Conservation (phyloP, 768 basidiomycete genomes). For the Asterophora lycoperdoides region DNA sequence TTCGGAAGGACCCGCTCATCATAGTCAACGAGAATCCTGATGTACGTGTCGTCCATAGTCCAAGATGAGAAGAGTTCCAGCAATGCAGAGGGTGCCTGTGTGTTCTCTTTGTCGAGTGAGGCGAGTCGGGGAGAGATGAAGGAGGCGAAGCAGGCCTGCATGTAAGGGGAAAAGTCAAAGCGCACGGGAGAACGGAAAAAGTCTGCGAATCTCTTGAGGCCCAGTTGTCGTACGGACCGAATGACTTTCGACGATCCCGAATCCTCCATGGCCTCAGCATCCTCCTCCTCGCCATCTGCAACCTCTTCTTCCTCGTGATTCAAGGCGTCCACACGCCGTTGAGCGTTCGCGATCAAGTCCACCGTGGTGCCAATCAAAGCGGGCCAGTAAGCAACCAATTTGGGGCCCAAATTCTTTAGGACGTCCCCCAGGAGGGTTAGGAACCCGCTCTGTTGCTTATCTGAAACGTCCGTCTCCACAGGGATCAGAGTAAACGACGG, state of each 20-base stretch:
- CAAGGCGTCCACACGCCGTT: constrained; percentile 43
- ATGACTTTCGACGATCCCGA: constrained; percentile 32
- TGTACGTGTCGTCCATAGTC: constrained; percentile 55
- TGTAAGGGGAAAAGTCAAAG: constrained; percentile 74
- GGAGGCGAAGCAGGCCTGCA: constrained; percentile 58
- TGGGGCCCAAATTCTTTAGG: constrained; percentile 74
- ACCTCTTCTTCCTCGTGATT: constrained; percentile 27
- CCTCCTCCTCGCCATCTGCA: constrained; percentile 29
- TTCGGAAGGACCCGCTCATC: constrained; percentile 68
- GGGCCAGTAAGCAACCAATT: constrained; percentile 68
- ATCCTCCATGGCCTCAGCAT: constrained; percentile 32
- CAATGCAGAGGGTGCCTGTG: constrained; percentile 84
- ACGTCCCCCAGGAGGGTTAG: constrained; percentile 82
- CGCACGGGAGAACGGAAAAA: constrained; percentile 74
- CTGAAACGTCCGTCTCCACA: constrained; percentile 31
- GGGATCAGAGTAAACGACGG: constrained; percentile 24
- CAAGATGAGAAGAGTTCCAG: constrained; percentile 83
- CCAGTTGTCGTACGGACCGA: constrained; percentile 75
- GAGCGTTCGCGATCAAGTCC: constrained; percentile 61
- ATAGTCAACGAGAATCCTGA: constrained; percentile 63
- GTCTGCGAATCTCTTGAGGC: constrained; percentile 80
- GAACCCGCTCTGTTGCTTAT: constrained; percentile 80
- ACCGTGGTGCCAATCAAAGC: constrained; percentile 66
- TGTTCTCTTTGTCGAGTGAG: constrained; percentile 76
- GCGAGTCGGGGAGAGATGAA: constrained; percentile 83